Evolutionary conservation across 2,329 filamentous ascomycete species (phyloP).

Genomic region (Penicillium sp.): DNA sequence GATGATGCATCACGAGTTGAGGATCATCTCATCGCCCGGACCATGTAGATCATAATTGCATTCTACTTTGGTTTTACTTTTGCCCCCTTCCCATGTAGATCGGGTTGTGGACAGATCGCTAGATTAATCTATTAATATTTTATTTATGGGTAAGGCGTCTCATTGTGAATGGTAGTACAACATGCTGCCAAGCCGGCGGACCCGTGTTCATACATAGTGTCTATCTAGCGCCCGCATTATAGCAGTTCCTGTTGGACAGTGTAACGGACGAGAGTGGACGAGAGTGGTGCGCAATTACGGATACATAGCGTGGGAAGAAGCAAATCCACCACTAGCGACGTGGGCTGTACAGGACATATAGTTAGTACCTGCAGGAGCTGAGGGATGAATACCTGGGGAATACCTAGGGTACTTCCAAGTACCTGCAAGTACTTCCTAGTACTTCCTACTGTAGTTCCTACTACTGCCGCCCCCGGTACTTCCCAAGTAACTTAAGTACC

Average conservation of each 20-base stretch:
- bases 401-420: too few relatives aligned
- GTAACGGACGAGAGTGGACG: neutral
- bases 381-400: neutral
- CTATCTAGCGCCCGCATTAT: neutral
- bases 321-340: neutral
- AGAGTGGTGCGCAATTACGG: neutral
- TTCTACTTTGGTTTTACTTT: neutral
- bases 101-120: neutral
- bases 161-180: neutral
- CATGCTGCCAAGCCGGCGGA: neutral
- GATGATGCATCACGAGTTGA: neutral
- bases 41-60: conserved; percentile 1
- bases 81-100: neutral
- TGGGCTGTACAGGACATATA: too few relatives aligned
- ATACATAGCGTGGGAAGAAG: conserved; percentile 6
- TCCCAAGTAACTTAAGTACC: too few relatives aligned
- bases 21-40: neutral
- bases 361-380: neutral
- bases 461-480: too few relatives aligned
- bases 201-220: neutral
- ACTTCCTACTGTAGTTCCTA: neutral
- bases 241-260: neutral
- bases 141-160: neutral
- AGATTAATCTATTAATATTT: too few relatives aligned
- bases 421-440: neutral